These are phyloP conservation scores for Diatrype stigma DNA, from an alignment of 2,329 filamentous ascomycete species.

Conservation along the genomic window DNA sequence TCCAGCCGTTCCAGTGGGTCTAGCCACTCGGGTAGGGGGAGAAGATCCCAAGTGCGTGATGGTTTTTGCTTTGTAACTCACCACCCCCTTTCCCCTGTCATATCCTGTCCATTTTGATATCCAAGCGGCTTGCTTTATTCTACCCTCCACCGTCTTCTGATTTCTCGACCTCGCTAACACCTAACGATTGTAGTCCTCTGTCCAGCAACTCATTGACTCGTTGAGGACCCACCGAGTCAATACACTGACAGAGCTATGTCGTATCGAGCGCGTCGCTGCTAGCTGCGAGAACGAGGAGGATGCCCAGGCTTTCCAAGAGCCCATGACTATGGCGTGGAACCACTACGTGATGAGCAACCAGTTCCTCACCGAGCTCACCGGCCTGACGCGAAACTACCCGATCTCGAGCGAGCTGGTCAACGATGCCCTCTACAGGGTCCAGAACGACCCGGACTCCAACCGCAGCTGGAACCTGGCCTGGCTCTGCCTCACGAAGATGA, in stretches of 20 bases:
- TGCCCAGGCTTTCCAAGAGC: conserved; percentile 51
- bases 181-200: conserved; percentile 24
- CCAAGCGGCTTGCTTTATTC: too few relatives aligned
- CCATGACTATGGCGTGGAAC: conserved; percentile 68
- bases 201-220: conserved; percentile 55
- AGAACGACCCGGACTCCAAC: conserved; percentile 59
- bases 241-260: conserved; percentile 67
- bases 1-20: conserved; percentile 18
- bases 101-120: not conserved
- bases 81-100: not conserved
- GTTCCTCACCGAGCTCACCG: conserved; percentile 65
- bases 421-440: conserved; percentile 62
- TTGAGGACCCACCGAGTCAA: conserved; percentile 66
- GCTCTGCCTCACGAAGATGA: conserved; percentile 64
- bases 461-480: conserved; percentile 75
- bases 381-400: conserved; percentile 63
- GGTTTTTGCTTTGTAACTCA: conserved; percentile 24
- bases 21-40: conserved; percentile 18
- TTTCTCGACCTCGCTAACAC: conserved; percentile 1
- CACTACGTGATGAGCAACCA: conserved; percentile 70
- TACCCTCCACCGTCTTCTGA: not conserved
- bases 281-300: conserved; percentile 55
- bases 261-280: conserved; percentile 64
- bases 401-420: conserved; percentile 61
- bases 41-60: conserved; percentile 26